Evolutionary conservation across 2,329 filamentous ascomycete genomes (phyloP).

Genomic region (Trichoderma citrinoviride): DNA sequence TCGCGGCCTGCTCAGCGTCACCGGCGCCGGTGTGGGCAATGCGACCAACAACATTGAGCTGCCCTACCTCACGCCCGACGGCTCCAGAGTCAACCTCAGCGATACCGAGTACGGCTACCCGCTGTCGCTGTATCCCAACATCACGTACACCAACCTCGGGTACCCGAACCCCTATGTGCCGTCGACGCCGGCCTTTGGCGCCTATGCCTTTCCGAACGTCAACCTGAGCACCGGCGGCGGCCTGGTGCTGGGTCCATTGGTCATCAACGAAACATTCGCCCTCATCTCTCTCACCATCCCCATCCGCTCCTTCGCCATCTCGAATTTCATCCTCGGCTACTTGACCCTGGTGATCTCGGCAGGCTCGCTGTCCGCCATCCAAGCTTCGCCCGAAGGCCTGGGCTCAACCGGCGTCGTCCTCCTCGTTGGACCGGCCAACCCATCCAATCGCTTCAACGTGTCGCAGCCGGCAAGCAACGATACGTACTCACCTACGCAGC

Average conservation of each 20-base stretch:
- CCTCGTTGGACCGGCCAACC: slow-evolving; percentile 64
- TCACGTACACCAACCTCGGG: slow-evolving; percentile 59
- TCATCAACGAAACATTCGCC: slow-evolving; percentile 69
- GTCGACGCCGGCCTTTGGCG: slow-evolving; percentile 43
- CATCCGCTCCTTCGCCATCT: slow-evolving; percentile 60
- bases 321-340: slow-evolving; percentile 70
- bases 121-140: slow-evolving; percentile 70
- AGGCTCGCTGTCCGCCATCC: slow-evolving; percentile 59
- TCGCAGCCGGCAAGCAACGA: slow-evolving; percentile 46
- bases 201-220: slow-evolving; percentile 50
- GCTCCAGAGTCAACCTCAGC: slow-evolving; percentile 58
- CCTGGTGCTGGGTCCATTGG: slow-evolving; percentile 73
- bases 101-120: slow-evolving; percentile 67
- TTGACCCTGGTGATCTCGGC: slow-evolving; percentile 77
- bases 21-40: slow-evolving; percentile 43
- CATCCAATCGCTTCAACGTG: slow-evolving; percentile 62
- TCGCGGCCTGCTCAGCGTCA: slow-evolving; percentile 63
- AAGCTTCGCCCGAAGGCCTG: slow-evolving; percentile 65
- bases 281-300: slow-evolving; percentile 80
- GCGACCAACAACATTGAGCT: slow-evolving; percentile 50
- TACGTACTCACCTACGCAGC: slow-evolving; percentile 41
- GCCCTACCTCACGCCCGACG: slow-evolving; percentile 59
- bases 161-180: slow-evolving; percentile 41
- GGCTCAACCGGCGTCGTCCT: slow-evolving; percentile 68
- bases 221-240: slow-evolving; percentile 51